Evolutionary conservation across 1,284 basidiomycete species (phyloP).

Genomic region (Ganoderma lucidum): DNA sequence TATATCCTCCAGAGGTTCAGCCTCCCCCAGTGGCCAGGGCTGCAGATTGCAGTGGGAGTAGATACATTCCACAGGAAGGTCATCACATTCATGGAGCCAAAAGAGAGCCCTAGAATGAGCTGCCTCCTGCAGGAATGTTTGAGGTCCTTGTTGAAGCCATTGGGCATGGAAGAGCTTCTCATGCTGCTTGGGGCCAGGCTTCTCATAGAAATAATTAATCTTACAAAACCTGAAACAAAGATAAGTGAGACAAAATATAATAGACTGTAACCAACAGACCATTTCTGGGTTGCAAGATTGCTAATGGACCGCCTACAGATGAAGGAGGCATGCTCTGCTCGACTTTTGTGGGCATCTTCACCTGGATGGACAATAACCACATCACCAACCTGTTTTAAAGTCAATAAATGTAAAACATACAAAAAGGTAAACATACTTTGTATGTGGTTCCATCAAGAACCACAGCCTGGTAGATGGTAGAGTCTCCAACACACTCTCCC

Average conservation of each 20-base stretch:
- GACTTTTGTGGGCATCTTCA: conserved; percentile 48
- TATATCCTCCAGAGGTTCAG: conserved; percentile 52
- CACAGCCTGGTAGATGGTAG: conserved; percentile 53
- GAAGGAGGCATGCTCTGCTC: conserved; percentile 47
- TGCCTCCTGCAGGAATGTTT: conserved; percentile 68
- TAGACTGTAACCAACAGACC: conserved; percentile 47
- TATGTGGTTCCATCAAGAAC: conserved; percentile 64
- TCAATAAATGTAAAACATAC: neutral
- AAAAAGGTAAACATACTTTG: conserved; percentile 46
- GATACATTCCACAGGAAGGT: conserved; percentile 58
- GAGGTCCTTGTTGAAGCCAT: conserved; percentile 72
- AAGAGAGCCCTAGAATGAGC: conserved; percentile 67
- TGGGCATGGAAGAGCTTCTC: conserved; percentile 68
- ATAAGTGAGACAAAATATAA: conserved; percentile 8
- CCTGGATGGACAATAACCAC: conserved; percentile 66
- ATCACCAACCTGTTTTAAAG: conserved; percentile 58
- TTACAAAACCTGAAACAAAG: conserved; percentile 62
- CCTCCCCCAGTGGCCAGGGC: conserved; percentile 48
- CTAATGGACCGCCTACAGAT: conserved; percentile 47
- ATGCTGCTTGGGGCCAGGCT: conserved; percentile 20
- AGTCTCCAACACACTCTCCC: conserved; percentile 43
- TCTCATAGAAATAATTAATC: conserved; percentile 67
- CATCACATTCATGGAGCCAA: conserved; percentile 60
- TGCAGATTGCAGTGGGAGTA: conserved; percentile 61
- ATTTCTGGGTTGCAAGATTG: conserved; percentile 58